phyloP scores from a whole-genome alignment of 345 rosid species.

The Populus alba region DNA sequence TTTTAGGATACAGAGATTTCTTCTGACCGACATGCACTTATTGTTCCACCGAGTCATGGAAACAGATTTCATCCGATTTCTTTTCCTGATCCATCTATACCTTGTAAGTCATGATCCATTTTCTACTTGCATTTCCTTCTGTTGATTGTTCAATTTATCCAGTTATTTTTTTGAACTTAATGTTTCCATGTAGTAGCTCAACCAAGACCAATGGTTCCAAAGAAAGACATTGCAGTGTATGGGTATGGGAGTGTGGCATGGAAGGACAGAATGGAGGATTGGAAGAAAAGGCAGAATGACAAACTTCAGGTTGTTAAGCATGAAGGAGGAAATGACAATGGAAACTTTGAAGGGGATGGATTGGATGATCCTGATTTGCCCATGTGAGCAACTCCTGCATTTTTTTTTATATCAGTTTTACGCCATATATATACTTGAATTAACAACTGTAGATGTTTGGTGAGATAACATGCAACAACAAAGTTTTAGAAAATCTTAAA shows the following conservation, averaged over 20 bases:
- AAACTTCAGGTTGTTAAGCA: constrained; percentile 84
- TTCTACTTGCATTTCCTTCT: background rate
- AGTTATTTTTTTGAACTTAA: constrained; percentile 4
- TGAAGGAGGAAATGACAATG: constrained; percentile 63
- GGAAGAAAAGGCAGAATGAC: constrained; percentile 81
- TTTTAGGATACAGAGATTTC: constrained; percentile 76
- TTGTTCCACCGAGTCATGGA: constrained; percentile 77
- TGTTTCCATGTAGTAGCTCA: constrained; percentile 50
- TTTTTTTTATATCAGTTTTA: background rate
- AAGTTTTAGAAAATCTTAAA: background rate
- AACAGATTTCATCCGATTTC: constrained; percentile 70
- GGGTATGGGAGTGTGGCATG: constrained; percentile 99
- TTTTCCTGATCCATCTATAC: constrained; percentile 60
- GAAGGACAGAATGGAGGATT: constrained; percentile 91
- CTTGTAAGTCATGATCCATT: constrained; percentile 48
- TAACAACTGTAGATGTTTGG: background rate
- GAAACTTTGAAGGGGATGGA: constrained; percentile 54
- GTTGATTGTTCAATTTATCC: background rate
- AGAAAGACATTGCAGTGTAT: constrained; percentile 78
- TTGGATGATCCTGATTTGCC: constrained; percentile 84
- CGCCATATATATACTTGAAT: background rate
- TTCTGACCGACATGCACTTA: constrained; percentile 86
- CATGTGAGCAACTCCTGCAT: constrained; percentile 48
- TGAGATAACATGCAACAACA: background rate
- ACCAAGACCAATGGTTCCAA: constrained; percentile 90